Percentiles rank a stretch among this genome's conserved stretches.
phyloP scores from a whole-genome alignment of 768 basidiomycete species.

The Boletus pseudopeckii region DNA sequence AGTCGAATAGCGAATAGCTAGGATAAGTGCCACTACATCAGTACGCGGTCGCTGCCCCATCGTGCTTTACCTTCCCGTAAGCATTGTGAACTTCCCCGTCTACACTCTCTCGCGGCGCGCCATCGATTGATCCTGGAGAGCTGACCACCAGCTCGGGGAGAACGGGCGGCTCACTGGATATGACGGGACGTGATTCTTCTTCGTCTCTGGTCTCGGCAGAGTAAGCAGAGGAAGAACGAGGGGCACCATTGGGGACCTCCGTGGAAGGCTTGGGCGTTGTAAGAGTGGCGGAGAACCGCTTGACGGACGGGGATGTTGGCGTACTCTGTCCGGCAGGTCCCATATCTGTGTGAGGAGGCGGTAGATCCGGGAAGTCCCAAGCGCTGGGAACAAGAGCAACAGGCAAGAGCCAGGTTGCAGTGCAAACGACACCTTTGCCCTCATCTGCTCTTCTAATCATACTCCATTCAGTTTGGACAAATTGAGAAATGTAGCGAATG shows the following conservation, averaged over 20 bases:
- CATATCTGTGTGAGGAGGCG: conserved; percentile 30
- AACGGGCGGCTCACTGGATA: conserved; percentile 30
- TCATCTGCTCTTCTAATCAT: conserved; percentile 58
- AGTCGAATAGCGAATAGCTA: background rate
- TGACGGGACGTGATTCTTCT: conserved; percentile 19
- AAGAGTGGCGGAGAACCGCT: conserved; percentile 23
- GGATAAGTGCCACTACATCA: conserved; percentile 3
- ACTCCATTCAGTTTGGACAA: conserved; percentile 71
- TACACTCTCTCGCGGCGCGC: conserved; percentile 17
- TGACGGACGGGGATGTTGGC: conserved; percentile 21
- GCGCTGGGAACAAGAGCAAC: conserved; percentile 73
- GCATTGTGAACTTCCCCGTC: conserved; percentile 12
- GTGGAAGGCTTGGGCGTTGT: conserved; percentile 30
- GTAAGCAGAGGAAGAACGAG: conserved; percentile 30
- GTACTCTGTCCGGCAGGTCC: conserved; percentile 14
- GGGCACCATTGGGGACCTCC: conserved; percentile 13
- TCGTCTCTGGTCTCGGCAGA: conserved; percentile 30
- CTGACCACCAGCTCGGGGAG: conserved; percentile 35
- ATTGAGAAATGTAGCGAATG: conserved; percentile 78
- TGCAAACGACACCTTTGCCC: conserved; percentile 81
- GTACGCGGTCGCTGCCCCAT: conserved; percentile 19
- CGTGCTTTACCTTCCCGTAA: conserved; percentile 20
- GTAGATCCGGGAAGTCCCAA: conserved; percentile 67
- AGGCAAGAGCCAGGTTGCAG: conserved; percentile 89
- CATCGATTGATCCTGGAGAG: conserved; percentile 32